Percentiles rank a stretch among this genome's conserved stretches.
Evolutionary conservation across 2,329 filamentous ascomycete genomes (phyloP).

Genomic region (Penicillium sp.): DNA sequence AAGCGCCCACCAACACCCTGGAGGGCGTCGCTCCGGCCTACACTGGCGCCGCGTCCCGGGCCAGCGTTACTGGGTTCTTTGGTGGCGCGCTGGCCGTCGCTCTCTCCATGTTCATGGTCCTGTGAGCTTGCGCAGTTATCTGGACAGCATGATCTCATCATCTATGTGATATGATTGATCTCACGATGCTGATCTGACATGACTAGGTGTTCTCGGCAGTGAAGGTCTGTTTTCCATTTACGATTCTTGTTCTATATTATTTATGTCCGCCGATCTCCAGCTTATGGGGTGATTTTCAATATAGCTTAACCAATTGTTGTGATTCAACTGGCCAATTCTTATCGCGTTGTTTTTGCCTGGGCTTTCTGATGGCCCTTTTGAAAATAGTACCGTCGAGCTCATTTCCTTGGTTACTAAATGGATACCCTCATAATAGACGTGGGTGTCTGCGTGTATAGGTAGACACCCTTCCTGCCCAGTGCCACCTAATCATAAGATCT

Average conservation of each 20-base stretch:
- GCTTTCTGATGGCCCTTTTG: constrained; percentile 2
- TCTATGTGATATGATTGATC: constrained; percentile 1
- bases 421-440: neutral
- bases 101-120: constrained; percentile 12
- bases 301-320: constrained; percentile 8
- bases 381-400: neutral
- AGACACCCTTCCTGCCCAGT: no score
- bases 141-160: constrained; percentile 10
- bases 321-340: constrained; percentile 8
- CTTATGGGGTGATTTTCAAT: constrained; percentile 7
- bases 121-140: constrained; percentile 1
- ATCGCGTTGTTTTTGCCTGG: neutral
- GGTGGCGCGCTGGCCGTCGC: constrained; percentile 13
- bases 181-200: constrained; percentile 7
- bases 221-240: neutral
- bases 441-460: no score
- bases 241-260: constrained; percentile 4
- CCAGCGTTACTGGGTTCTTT: constrained; percentile 3
- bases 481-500: no score
- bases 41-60: constrained; percentile 14
- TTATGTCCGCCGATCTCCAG: neutral
- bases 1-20: constrained; percentile 2
- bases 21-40: constrained; percentile 14
- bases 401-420: neutral
- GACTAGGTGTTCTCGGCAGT: neutral